Conservation (phyloP, 2,329 filamentous ascomycete species). For the Chaetomiaceae sp. region DNA sequence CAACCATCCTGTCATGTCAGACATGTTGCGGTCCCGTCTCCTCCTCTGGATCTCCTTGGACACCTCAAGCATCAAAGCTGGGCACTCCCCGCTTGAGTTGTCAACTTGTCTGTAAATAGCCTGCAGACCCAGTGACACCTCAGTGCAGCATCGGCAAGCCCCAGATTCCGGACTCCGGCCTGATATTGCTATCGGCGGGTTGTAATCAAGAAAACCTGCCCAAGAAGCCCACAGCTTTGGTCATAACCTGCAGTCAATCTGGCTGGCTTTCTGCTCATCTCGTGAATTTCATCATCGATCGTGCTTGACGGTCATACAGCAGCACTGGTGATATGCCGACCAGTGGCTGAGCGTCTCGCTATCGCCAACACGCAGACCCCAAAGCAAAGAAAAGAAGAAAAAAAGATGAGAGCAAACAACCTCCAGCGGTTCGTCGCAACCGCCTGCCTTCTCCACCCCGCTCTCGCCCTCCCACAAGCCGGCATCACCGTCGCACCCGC, state of each 20-base stretch:
- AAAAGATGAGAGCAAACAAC: not conserved
- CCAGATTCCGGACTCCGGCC: not conserved
- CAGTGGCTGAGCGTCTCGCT: too few relatives aligned
- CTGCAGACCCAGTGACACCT: not conserved
- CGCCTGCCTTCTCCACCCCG: slow-evolving; percentile 26
- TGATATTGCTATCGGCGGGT: not conserved
- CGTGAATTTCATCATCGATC: too few relatives aligned
- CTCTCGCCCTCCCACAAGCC: slow-evolving; percentile 17
- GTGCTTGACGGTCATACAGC: too few relatives aligned
- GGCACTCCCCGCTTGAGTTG: not conserved
- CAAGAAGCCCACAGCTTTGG: not conserved
- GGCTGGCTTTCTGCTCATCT: not conserved
- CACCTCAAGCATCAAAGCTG: not conserved
- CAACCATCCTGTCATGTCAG: not conserved
- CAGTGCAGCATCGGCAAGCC: not conserved
- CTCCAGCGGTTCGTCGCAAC: slow-evolving; percentile 13
- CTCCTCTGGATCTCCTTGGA: too few relatives aligned
- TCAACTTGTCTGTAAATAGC: not conserved
- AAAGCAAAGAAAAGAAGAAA: slow-evolving; percentile 1
- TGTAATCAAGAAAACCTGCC: not conserved
- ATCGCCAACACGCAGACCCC: too few relatives aligned
- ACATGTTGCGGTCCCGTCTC: too few relatives aligned
- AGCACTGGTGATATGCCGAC: too few relatives aligned
- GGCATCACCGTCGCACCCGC: slow-evolving; percentile 10
- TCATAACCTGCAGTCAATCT: not conserved